phyloP scores from a whole-genome alignment of 192 early-diverging fungal species.

The Phycomyces blakesleeanus region DNA sequence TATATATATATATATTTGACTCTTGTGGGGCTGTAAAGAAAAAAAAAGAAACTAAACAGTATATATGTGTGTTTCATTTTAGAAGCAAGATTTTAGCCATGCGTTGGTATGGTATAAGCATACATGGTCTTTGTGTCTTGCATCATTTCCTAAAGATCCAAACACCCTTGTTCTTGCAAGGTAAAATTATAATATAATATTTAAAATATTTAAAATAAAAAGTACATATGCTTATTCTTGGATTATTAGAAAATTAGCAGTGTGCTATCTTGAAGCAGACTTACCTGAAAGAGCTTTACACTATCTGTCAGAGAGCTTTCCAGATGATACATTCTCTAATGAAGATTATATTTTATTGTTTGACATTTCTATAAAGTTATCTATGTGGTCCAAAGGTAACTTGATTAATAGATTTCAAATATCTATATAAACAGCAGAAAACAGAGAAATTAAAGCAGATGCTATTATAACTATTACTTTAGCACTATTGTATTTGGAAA shows the following conservation, averaged over 20 bases:
- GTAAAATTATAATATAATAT: neutral
- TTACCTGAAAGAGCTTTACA: neutral
- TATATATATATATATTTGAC: too few species aligned
- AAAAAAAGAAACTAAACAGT: neutral
- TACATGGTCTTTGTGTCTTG: neutral
- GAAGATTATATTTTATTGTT: neutral
- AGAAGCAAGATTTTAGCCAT: neutral
- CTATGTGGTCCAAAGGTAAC: neutral
- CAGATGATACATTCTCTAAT: neutral
- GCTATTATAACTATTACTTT: neutral
- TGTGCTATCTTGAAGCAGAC: neutral
- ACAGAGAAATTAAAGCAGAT: neutral
- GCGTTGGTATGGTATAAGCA: neutral
- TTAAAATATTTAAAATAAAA: neutral
- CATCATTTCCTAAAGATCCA: neutral
- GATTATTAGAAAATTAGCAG: constrained; percentile 1
- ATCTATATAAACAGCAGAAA: too few species aligned
- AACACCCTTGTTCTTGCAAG: neutral
- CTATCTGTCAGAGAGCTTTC: neutral
- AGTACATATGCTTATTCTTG: too few species aligned
- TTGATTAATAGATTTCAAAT: too few species aligned
- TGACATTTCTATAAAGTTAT: neutral
- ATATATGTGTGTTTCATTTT: neutral
- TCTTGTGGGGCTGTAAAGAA: too few species aligned
- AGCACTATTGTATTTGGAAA: neutral